A percentile compares a stretch with the other conserved stretches of the same genome.
Evolutionary conservation across 352 stramenopile genomes (phyloP).

Genomic region (Phytophthora nicotianae): DNA sequence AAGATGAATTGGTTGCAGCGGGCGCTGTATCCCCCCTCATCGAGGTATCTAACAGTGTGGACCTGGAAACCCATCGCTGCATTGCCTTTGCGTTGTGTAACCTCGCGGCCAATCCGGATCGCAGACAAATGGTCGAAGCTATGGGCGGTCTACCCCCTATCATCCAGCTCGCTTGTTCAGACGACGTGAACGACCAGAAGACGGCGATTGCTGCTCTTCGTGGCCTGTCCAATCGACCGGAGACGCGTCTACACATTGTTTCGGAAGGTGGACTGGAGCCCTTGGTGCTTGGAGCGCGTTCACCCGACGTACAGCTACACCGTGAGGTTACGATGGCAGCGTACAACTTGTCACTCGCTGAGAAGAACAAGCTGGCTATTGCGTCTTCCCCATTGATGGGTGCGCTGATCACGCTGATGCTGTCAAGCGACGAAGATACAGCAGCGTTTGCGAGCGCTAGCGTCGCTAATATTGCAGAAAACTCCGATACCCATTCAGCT

Average conservation of each 20-base stretch:
- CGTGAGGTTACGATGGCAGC: conserved; percentile 90
- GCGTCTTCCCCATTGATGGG: conserved; percentile 79
- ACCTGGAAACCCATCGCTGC: conserved; percentile 95
- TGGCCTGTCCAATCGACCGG: conserved; percentile 83
- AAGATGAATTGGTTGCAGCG: conserved; percentile 81
- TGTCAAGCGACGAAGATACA: conserved; percentile 74
- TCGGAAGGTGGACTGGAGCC: conserved; percentile 90
- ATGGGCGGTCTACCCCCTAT: conserved; percentile 94
- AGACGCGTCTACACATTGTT: conserved; percentile 90
- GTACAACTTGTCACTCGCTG: conserved; percentile 93
- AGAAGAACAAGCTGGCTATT: conserved; percentile 95
- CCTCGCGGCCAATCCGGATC: conserved; percentile 87
- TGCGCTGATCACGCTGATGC: conserved; percentile 87
- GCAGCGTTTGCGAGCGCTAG: conserved; percentile 76
- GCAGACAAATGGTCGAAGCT: conserved; percentile 92
- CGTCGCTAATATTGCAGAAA: conserved; percentile 94
- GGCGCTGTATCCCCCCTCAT: conserved; percentile 93
- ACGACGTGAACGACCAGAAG: conserved; percentile 88
- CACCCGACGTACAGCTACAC: conserved; percentile 72
- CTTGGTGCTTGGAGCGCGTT: conserved; percentile 84
- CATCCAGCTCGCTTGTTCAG: conserved; percentile 93
- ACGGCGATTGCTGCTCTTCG: conserved; percentile 93
- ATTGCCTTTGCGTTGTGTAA: conserved; percentile 98
- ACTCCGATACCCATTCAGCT: conserved; percentile 83
- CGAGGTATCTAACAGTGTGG: conserved; percentile 90